phyloP scores from a whole-genome alignment of 108 stramenopile genomes.

The Cyclotella atomus region DNA sequence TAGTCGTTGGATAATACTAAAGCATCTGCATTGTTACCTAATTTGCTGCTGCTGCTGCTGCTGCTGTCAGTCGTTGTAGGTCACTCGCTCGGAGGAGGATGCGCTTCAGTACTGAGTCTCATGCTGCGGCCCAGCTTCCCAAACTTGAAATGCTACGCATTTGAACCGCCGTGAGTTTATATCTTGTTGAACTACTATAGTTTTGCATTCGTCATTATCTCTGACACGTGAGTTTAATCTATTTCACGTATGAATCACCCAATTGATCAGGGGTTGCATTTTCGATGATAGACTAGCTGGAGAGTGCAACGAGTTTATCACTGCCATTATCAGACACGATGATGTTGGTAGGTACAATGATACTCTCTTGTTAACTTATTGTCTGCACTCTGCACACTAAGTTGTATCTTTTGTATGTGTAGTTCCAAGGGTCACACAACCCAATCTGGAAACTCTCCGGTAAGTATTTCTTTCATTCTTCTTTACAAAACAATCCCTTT shows the following conservation, averaged over 20 bases:
- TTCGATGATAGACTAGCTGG: constrained; percentile 33
- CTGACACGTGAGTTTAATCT: neutral
- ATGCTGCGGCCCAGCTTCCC: constrained; percentile 29
- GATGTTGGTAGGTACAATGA: constrained; percentile 19
- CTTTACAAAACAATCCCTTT: neutral
- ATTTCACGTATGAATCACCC: too few relatives aligned
- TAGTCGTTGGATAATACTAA: neutral
- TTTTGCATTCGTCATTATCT: neutral
- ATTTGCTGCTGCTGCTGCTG: neutral
- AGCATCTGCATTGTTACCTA: neutral
- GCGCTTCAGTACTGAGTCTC: constrained; percentile 11
- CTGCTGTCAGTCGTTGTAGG: constrained; percentile 4
- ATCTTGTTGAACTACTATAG: neutral
- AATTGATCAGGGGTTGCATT: constrained; percentile 40
- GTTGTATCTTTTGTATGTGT: neutral
- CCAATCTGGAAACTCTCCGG: constrained; percentile 42
- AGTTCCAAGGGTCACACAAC: constrained; percentile 49
- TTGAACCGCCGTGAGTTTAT: constrained; percentile 23
- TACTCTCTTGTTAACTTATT: neutral
- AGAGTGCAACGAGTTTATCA: constrained; percentile 29
- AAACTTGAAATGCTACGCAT: constrained; percentile 18
- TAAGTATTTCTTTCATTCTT: neutral
- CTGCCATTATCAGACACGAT: constrained; percentile 29
- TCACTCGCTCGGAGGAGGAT: constrained; percentile 30
- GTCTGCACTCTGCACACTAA: neutral